phyloP scores from a whole-genome alignment of 352 stramenopile species.

The Globisporangium takayamanum region DNA sequence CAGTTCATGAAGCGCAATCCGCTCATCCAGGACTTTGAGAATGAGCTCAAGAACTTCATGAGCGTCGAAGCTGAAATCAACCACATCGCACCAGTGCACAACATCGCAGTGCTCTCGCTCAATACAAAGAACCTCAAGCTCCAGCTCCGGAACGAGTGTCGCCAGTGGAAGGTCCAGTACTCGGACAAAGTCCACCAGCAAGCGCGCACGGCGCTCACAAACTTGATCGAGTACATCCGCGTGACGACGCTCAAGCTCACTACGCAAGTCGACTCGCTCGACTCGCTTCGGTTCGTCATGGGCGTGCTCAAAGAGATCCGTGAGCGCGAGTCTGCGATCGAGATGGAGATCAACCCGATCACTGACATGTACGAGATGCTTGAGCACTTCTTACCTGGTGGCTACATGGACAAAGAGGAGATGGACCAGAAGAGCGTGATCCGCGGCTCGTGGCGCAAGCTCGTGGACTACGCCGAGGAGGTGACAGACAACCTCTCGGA shows the following conservation, averaged over 20 bases:
- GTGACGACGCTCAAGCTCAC: conserved; percentile 66
- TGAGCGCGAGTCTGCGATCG: conserved; percentile 81
- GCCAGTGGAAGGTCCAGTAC: conserved; percentile 85
- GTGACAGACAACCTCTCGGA: conserved; percentile 82
- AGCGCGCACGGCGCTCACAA: conserved; percentile 48
- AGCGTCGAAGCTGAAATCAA: conserved; percentile 72
- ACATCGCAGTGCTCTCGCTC: conserved; percentile 80
- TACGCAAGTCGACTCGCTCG: conserved; percentile 59
- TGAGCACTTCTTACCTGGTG: conserved; percentile 79
- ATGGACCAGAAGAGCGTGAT: conserved; percentile 90
- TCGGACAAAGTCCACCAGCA: conserved; percentile 79
- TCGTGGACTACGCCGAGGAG: conserved; percentile 86
- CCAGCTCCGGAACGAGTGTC: conserved; percentile 77
- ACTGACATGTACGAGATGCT: conserved; percentile 89
- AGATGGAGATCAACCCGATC: conserved; percentile 88
- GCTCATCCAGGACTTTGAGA: conserved; percentile 79
- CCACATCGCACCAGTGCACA: conserved; percentile 71
- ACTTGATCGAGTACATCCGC: conserved; percentile 76
- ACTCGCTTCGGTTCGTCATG: conserved; percentile 82
- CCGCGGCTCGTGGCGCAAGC: conserved; percentile 74
- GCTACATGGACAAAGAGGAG: conserved; percentile 85
- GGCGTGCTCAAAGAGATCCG: conserved; percentile 75
- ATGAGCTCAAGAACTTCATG: conserved; percentile 78
- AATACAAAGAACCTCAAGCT: conserved; percentile 88
- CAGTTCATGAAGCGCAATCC: conserved; percentile 82